Evolutionary conservation across 768 basidiomycete species (phyloP), one percentile per base, ranked within the genome.

Genomic region (Leucocoprinus sp.): DNA sequence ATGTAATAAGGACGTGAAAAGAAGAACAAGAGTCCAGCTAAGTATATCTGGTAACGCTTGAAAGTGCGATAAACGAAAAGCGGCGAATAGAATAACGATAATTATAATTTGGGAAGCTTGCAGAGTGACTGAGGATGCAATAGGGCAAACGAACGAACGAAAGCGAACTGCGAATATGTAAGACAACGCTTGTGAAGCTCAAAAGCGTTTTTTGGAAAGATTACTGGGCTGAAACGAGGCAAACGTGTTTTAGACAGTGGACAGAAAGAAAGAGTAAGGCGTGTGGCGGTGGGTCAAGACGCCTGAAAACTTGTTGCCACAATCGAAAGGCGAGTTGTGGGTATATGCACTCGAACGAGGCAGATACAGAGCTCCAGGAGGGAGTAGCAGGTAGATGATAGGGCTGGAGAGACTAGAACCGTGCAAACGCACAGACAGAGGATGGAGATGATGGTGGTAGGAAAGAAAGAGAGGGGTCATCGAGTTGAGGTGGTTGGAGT

Each of bases 371-470:
- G 26, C n/a, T 26, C 38, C 29, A 34, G 14, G 23, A 2, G 22
- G 19, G 17, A 12, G 38, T 40, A 40, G 29, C 39, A 26, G 28
- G 38, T 47, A 47, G 45, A 35, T 15, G 29, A 39, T 47, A 47
- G 45, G 17, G 18, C 39, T 47, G 35, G 35, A 23, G 36, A 43
- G 35, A 34, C 34, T 47, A 40, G 45, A 34, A 34, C 23, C 43
- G 43, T 45, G 23, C 35, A 37, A 12, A 15, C 17, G 36, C 37
- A 22, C 28, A 18, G 44, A 23, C 5, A 31, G 33, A 34, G 28
- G 38, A 11, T 40, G 45, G 45, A 33, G 38, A 39, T 47, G 45
- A 24, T 47, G 45, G 45, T 41, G 45, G 45, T 47, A 40, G 23
- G 33, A 38, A 47, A 47, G 45, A 40, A 47, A 47, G 38, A 39